Base-by-base conservation (phyloP, 208 protist species). In the Leishmania mexicana region DNA sequence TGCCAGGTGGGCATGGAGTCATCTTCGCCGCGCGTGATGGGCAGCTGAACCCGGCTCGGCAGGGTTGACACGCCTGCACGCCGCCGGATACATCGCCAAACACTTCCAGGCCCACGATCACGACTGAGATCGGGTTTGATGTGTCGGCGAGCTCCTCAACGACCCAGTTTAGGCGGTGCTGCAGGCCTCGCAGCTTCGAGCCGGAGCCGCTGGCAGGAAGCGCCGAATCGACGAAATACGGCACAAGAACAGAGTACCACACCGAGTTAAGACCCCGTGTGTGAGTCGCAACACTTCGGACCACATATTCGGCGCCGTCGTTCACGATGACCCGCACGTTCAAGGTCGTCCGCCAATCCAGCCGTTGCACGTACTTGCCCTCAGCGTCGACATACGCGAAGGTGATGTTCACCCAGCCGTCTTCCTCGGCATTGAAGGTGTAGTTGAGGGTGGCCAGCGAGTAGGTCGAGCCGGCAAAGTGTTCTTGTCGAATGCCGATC, bases 1-100 rank as follows among this genome's bases (percentile, higher is more conserved):
- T 40, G 13, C 60, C 60, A 67, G 60, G 60, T 6, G 24, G 0
- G 60, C 60, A 67, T 21, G 60, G 60, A 2, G n/a, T 38, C 60
- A 67, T 67, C n/a, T 67, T 49, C 10, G 76, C 47, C 0, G 57
- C 35, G 7, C 38, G 6, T 24, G 62, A 28, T 3, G 67, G 17
- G 45, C 83, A 85, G 15, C 57, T 54, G 31, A 54, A 74, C 7
- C 78, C 83, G 35, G 73, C 31, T 8, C 57, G 83, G 78, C 83
- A 85, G 19, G 58, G 53, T 28, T 76, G 53, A 38, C 83, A 85
- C 31, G 0, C 24, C 21, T 38, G 21, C 6, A 60, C 78, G 3
- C 75, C 83, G 38, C 83, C 83, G 1, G 40, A 28, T 1, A 67
- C 1, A 60, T 85, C 83, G 45, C 83, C 83, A 40, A 31, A 68